Evolutionary conservation across 139 green algal genomes (phyloP).

Genomic region (Closterium sp.): DNA sequence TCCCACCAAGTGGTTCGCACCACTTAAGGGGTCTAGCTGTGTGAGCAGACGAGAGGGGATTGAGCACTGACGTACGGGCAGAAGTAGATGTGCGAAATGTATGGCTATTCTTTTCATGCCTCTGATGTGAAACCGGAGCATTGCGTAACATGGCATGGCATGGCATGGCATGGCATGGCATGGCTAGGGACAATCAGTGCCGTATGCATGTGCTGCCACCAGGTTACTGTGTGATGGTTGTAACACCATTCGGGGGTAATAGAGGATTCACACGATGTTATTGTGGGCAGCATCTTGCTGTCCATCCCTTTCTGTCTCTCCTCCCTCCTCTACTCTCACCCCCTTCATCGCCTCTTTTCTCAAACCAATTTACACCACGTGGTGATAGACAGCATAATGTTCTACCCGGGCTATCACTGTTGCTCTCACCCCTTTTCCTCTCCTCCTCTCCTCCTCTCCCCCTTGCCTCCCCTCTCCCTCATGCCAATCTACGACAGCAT

Average conservation of each 20-base stretch:
- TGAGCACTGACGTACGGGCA: too few relatives aligned
- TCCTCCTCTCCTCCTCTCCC: neutral
- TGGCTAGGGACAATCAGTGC: too few relatives aligned
- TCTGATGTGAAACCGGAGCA: neutral
- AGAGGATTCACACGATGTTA: neutral
- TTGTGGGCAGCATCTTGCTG: neutral
- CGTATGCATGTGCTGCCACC: too few relatives aligned
- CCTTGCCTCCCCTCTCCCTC: neutral
- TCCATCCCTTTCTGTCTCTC: neutral
- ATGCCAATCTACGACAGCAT: constrained; percentile 26
- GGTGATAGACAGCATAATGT: constrained; percentile 20
- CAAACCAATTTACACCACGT: constrained; percentile 27
- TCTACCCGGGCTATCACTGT: constrained; percentile 15
- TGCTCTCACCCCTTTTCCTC: too few relatives aligned
- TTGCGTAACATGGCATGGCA: neutral
- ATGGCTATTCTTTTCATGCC: neutral
- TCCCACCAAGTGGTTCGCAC: too few relatives aligned
- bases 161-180: neutral
- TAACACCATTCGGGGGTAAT: neutral
- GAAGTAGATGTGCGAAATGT: neutral
- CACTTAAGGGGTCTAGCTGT: neutral
- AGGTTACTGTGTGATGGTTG: neutral
- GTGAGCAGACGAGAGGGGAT: neutral
- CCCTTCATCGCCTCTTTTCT: too few relatives aligned
- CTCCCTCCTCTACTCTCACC: neutral